Evolutionary conservation across 2,329 filamentous ascomycete genomes (phyloP), one percentile per base, ranked within the genome.

Genomic region (Cytospora piceicola): DNA sequence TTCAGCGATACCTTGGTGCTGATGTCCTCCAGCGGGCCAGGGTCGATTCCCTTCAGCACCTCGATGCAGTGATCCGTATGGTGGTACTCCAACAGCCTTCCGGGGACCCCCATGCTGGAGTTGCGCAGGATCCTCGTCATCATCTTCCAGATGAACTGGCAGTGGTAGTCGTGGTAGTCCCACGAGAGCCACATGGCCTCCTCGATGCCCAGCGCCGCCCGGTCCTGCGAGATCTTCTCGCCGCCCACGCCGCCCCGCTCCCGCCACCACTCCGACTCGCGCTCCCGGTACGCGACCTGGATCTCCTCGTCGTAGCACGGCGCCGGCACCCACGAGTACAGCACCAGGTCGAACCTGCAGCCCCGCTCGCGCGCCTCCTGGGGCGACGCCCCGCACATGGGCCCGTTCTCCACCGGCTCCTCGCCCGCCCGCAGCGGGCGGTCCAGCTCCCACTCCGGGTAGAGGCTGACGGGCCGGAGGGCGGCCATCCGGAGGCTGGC

Each of bases 271-370:
- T 49, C 42, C 42, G 42, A 49, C 42, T 49, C 42, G 42, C 42
- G 42, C 42, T 49, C 42, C 42, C 42, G 42, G 42, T 49, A 49
- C 9, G 42, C 42, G 3, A n/a, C 42, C 42, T 49, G 42, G 20
- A 61, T 70, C 29, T 72, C 71, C 15, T 64, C 61, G 58, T 72
- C 70, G 49, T 61, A 61, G 58, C 58, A 61, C 4, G 58, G 56
- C 4, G 58, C 64, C 1, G 70, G 71, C 9, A 73, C 69, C 71
- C 71, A 73, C 53, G 69, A 68, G 63, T 73, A 72, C 8, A 71
- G 51, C 3, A 73, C 63, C 12, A 72, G 68, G 59, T 73, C 71
- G 65, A 71, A 73, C n/a, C 52, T 63, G 69, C 71, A 73, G 4
- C 68, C 68, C 5, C 42, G 49, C 7, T 59, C 61, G 15, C 58